Base-by-base conservation (phyloP, 1,284 basidiomycete genomes). In the Malassezia furfur region DNA sequence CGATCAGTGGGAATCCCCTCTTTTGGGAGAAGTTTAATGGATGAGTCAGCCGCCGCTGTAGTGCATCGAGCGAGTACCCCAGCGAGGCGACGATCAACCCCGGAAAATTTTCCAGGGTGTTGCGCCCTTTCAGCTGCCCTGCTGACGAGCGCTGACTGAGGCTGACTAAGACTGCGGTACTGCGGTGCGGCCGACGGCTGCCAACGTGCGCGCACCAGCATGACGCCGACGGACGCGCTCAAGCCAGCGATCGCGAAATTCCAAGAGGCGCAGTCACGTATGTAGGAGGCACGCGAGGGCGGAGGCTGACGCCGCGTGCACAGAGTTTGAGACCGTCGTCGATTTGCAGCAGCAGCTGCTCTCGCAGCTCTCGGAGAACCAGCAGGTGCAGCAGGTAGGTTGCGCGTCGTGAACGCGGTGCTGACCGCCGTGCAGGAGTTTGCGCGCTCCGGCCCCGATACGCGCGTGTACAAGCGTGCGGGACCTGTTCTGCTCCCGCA, bases 401-500 rank as follows among this genome's bases (percentile, higher is more conserved):
- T 17, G 46, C 25, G 25, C 25, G 25, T 28, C 25, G 25, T 28
- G 25, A 28, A 7, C 25, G 25, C 25, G 4, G 25, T 28, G 25
- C 25, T 48, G 14, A 12, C 30, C n/a, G n/a, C 45, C 31, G 11
- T 36, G 8, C 75, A 93, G 88, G 91, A 96, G 77, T 91, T 96
- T 69, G 77, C 78, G n/a, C 77, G 79, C 25, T 77, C 96, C 53
- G 85, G 84, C 46, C 77, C 83, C 1, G 81, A 84, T 62, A 94
- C 91, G 69, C 82, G 81, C 8, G 82, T 98, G 8, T 98, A 85
- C 80, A 98, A 98, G 78, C 82, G 90, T 44, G 82, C 94, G 43
- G 94, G 93, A 0, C 88, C 90, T 1, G 86, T 91, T 1, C 81
- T 98, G 21, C 83, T 96, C 7, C 84, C 86, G 66, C 93, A 96